These are phyloP conservation scores for Ormosia semicastrata DNA, from an alignment of 306 rosid genomes.

Conservation along the genomic window DNA sequence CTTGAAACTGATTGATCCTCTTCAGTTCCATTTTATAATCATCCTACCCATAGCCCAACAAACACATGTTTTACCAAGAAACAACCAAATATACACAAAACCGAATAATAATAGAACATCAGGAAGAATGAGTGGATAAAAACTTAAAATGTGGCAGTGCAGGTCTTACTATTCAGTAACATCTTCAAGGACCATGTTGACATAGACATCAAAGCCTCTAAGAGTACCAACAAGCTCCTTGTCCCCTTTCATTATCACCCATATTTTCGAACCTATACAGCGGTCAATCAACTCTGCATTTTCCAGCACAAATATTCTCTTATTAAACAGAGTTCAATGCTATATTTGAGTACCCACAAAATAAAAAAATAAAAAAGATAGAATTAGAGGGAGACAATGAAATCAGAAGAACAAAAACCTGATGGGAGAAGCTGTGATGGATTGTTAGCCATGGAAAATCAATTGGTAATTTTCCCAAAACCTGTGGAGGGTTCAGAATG, in stretches of 20 bases:
- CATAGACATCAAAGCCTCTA: conserved; percentile 92
- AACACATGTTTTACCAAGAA: not conserved
- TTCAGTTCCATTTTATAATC: not conserved
- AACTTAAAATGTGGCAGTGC: not conserved
- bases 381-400: not conserved
- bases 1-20: not conserved
- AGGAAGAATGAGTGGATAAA: not conserved
- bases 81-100: conserved; percentile 3
- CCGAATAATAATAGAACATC: not conserved
- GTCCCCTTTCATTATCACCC: conserved; percentile 99
- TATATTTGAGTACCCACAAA: not conserved
- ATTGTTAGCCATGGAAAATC: conserved; percentile 67
- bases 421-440: conserved; percentile 96
- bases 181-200: conserved; percentile 98
- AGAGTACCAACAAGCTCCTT: conserved; percentile 98
- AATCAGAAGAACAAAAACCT: conserved; percentile 39
- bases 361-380: not conserved
- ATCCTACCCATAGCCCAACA: not conserved
- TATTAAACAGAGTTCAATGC: conserved; percentile 2
- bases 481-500: conserved; percentile 1
- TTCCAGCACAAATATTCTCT: conserved; percentile 27
- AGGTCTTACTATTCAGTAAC: conserved; percentile 88
- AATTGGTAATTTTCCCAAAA: not conserved
- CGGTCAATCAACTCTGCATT: conserved; percentile 90
- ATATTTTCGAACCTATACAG: conserved; percentile 93